These are phyloP conservation scores for Auricularia auricula-judae DNA, from an alignment of 768 basidiomycete genomes.

Conservation along the genomic window DNA sequence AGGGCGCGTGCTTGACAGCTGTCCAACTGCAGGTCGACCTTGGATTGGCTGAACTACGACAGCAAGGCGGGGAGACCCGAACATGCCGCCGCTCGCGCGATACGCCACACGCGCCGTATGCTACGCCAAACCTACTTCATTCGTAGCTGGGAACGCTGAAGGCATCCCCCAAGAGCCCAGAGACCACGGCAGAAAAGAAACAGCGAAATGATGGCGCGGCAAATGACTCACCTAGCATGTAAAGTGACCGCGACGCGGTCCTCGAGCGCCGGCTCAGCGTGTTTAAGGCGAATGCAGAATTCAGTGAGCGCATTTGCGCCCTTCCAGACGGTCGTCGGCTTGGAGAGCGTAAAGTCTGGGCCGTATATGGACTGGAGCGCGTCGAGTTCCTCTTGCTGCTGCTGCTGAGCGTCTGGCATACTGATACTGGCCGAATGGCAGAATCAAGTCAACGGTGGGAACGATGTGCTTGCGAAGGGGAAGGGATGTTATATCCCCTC, in stretches of 20 bases:
- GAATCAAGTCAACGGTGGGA: slow-evolving; percentile 14
- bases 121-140: too few species aligned
- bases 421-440: slow-evolving; percentile 14
- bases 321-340: slow-evolving; percentile 80
- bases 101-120: not conserved
- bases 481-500: slow-evolving; percentile 49
- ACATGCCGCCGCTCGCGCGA: not conserved
- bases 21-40: too few species aligned
- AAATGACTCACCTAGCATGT: slow-evolving; percentile 48
- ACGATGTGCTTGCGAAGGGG: slow-evolving; percentile 43
- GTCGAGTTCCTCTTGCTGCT: slow-evolving; percentile 59
- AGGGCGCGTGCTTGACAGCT: too few species aligned
- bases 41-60: too few species aligned
- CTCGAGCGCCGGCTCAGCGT: slow-evolving; percentile 48
- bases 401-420: slow-evolving; percentile 21
- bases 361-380: slow-evolving; percentile 73
- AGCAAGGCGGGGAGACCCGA: too few species aligned
- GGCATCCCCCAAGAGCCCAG: slow-evolving; percentile 2
- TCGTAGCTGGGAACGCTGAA: too few species aligned
- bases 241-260: slow-evolving; percentile 54
- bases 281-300: slow-evolving; percentile 62
- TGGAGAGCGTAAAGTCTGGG: slow-evolving; percentile 62
- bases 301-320: slow-evolving; percentile 59
- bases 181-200: not conserved
- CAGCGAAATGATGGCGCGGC: too few species aligned